Evolutionary conservation across 2,329 filamentous ascomycete species (phyloP), one percentile per base, ranked within the genome.

Genomic region (Fusarium scirpi): DNA sequence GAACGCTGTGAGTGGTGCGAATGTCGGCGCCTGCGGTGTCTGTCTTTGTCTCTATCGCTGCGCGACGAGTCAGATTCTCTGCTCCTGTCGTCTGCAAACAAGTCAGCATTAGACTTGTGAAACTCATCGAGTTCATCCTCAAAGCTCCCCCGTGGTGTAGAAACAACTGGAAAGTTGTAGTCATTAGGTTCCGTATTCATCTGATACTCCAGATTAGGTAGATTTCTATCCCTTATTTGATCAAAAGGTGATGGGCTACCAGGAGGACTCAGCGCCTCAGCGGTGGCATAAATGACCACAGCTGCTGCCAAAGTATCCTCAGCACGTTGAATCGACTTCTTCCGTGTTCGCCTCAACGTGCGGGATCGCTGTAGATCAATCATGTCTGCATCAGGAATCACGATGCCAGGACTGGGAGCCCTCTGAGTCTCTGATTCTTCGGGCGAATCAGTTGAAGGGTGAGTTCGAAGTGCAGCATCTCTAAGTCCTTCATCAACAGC

Each of bases 231-330:
- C 51, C 75, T 47, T 48, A 72, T 59, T 32, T 69, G 70, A 51
- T 74, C 57, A 52, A 70, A 60, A 60, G 73, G 64, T 29, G 52
- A 55, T 27, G 77, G 82, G 71, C 80, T 82, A 30, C 74, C 76
- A 27, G 78, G 79, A 47, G 83, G 82, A 60, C 82, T 84, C 61
- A 87, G 74, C 45, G 80, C 82, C 65, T 85, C 84, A 34, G 81
- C 84, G 11, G 85, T 81, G 41, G 86, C 85, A 65, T 86, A 86
- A 22, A 88, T 82, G 25, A 87, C 81, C 25, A 87, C 86, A 16
- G 84, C 86, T 34, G 86, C 84, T 34, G 86, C 86, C 32, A 87
- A 78, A 34, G 83, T 82, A 62, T 88, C 86, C 74, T 88, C 85
- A 18, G 83, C 83, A 18, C 83, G 78, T 40, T 80, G 81, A 34